Evolutionary conservation across 768 basidiomycete species (phyloP), one percentile per base, ranked within the genome.

Genomic region (Botryobasidium botryosum): DNA sequence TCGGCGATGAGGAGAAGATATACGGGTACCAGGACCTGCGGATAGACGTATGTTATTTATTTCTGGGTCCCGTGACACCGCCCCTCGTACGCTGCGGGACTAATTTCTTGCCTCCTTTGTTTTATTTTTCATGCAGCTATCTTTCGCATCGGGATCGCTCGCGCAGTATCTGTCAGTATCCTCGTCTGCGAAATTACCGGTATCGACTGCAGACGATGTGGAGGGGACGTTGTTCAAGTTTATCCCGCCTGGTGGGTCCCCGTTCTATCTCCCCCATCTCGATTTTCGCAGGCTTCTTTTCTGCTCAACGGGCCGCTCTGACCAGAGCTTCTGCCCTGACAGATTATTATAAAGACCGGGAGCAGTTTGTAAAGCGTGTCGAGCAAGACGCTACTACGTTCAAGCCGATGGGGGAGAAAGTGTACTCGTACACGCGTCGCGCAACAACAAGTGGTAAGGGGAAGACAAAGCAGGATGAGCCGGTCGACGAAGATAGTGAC

Each of bases 1-100:
- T 77, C 57, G 92, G 92, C 43, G 87, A 96, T 55, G 83, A 92
- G 43, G 90, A 99, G 64, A 90, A 79, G 64, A 79, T 97, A 45
- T 96, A 92, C 58, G 92, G 92, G 2, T 97, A 94, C 62, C 71
- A 75, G 50, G 79, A 79, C 55, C 68, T 99, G 27, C 59, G 70
- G 23, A 79, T 97, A 53, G 75, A 92, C 57, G 90, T 94, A 56
- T 50, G 77, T 62, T 38, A 29, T 36, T 12, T 12, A 20, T 29
- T 32, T 1, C n/a, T 25, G 38, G 10, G 15, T 31, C 15, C 25
- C 13, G n/a, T 15, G 15, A 15, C n/a, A n/a, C n/a, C n/a, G n/a
- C n/a, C n/a, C n/a, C n/a, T n/a, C n/a, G n/a, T n/a, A n/a, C n/a
- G n/a, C n/a, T n/a, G n/a, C n/a, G n/a, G n/a, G n/a, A n/a, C n/a